Conservation (phyloP, 305 asterid genomes). For the Solanum hybrid region DNA sequence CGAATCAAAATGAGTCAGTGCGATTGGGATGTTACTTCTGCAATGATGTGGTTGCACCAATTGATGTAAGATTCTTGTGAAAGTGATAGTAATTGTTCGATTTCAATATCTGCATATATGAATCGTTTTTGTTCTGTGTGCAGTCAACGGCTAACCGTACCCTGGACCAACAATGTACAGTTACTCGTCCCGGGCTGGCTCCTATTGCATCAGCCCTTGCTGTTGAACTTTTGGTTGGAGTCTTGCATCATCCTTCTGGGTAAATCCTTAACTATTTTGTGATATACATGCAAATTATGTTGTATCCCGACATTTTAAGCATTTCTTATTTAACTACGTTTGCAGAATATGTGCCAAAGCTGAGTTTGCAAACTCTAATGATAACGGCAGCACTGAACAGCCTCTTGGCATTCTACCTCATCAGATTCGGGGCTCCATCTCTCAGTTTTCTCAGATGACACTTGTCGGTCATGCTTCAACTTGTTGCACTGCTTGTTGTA, state of each 20-base stretch:
- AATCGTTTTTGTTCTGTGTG: slow-evolving; percentile 12
- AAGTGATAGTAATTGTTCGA: not conserved
- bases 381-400: slow-evolving; percentile 34
- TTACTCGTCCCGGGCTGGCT: slow-evolving; percentile 97
- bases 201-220: slow-evolving; percentile 95
- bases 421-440: slow-evolving; percentile 82
- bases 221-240: slow-evolving; percentile 78
- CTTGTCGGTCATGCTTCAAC: slow-evolving; percentile 83
- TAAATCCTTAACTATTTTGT: slow-evolving; percentile 13
- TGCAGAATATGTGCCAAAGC: slow-evolving; percentile 61
- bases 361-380: slow-evolving; percentile 54
- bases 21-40: slow-evolving; percentile 97
- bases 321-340: not conserved
- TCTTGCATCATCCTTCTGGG: slow-evolving; percentile 86
- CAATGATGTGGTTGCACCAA: slow-evolving; percentile 88
- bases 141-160: slow-evolving; percentile 93
- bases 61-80: slow-evolving; percentile 50
- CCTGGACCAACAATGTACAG: slow-evolving; percentile 95
- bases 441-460: slow-evolving; percentile 84
- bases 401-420: slow-evolving; percentile 94
- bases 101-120: not conserved
- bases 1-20: slow-evolving; percentile 18
- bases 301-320: not conserved
- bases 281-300: not conserved
- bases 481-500: slow-evolving; percentile 88